These are phyloP conservation scores for Exserohilum turcica DNA, from an alignment of 2,329 filamentous ascomycete species.

Conservation along the genomic window DNA sequence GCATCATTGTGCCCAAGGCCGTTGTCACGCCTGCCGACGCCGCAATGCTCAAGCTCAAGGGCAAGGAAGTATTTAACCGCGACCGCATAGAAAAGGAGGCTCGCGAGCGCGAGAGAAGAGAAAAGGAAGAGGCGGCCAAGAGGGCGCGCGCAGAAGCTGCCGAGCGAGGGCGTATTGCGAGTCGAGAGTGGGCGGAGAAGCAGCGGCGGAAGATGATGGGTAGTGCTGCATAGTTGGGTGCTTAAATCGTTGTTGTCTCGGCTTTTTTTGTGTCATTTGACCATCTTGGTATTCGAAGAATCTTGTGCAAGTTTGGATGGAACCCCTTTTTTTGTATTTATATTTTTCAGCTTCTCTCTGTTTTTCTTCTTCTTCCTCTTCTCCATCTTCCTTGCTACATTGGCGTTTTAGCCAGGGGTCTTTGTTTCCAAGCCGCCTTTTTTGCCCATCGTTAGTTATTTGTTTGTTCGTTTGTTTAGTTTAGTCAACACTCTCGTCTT, in stretches of 20 bases:
- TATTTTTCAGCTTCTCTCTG: too few relatives aligned
- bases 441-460: background rate
- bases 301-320: too few relatives aligned
- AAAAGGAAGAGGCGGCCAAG: constrained; percentile 56
- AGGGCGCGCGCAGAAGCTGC: constrained; percentile 54
- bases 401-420: too few relatives aligned
- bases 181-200: constrained; percentile 57
- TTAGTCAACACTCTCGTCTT: background rate
- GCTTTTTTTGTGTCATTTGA: background rate
- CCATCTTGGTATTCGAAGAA: too few relatives aligned
- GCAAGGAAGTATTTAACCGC: constrained; percentile 54
- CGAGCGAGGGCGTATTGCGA: constrained; percentile 51
- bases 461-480: background rate
- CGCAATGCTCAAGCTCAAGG: constrained; percentile 46
- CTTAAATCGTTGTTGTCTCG: too few relatives aligned
- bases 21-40: constrained; percentile 40
- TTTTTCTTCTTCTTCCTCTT: background rate
- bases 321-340: too few relatives aligned
- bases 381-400: background rate
- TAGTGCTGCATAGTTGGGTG: background rate
- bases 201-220: constrained; percentile 48
- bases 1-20: constrained; percentile 27
- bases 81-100: constrained; percentile 50
- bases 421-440: too few relatives aligned
- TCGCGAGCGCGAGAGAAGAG: constrained; percentile 48